Percentiles rank a stretch among this genome's conserved stretches.
phyloP scores from a whole-genome alignment of 768 basidiomycete genomes.

The Paxillus ammoniavirescens region DNA sequence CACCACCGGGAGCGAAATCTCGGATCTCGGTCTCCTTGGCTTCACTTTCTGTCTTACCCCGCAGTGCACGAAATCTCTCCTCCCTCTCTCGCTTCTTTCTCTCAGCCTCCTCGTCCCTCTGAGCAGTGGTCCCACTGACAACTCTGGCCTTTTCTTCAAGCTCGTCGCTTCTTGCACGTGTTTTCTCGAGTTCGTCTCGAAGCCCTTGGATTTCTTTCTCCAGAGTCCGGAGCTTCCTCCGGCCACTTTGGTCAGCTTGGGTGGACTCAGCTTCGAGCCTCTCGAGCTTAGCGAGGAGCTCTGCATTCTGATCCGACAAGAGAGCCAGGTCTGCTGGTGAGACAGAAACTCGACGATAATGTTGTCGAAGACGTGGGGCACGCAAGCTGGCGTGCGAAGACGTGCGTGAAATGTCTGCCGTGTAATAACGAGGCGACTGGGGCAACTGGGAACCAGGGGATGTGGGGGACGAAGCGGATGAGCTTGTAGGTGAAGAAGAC shows the following conservation, averaged over 20 bases:
- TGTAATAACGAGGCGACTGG: constrained; percentile 35
- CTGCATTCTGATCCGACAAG: constrained; percentile 81
- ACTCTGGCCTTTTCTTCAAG: constrained; percentile 63
- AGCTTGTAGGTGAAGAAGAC: constrained; percentile 30
- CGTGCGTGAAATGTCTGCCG: constrained; percentile 24
- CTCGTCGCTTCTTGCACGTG: constrained; percentile 68
- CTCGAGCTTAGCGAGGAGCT: constrained; percentile 74
- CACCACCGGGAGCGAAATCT: constrained; percentile 64
- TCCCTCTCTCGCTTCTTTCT: constrained; percentile 40
- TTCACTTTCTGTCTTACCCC: constrained; percentile 36
- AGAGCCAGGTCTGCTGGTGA: constrained; percentile 66
- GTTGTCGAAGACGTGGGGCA: constrained; percentile 25
- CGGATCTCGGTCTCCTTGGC: constrained; percentile 36
- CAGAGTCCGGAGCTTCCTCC: constrained; percentile 64
- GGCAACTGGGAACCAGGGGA: constrained; percentile 26
- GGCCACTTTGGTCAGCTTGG: constrained; percentile 64
- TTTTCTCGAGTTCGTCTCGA: constrained; percentile 72
- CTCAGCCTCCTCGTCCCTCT: constrained; percentile 30
- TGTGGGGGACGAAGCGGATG: constrained; percentile 22
- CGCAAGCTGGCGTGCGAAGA: constrained; percentile 17
- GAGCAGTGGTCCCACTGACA: constrained; percentile 25
- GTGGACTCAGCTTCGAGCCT: constrained; percentile 69
- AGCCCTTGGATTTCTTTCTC: constrained; percentile 80
- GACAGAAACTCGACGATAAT: constrained; percentile 51
- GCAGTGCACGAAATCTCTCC: constrained; percentile 52